These are phyloP conservation scores for Lolium multiflorum DNA, from an alignment of 176 grass and related monocot genomes.

Conservation along the genomic window DNA sequence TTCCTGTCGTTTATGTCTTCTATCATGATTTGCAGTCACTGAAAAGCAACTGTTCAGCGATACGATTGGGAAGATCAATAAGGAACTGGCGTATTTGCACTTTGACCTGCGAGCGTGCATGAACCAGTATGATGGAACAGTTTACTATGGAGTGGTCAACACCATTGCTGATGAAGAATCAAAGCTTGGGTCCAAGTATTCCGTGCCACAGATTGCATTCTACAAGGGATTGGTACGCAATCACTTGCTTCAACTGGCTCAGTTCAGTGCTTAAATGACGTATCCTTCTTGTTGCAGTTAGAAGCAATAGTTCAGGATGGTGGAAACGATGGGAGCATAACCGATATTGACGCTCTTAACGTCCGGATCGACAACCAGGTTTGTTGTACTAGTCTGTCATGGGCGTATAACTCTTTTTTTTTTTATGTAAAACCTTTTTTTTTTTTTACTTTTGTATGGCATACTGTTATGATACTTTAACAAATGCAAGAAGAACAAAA, in stretches of 20 bases:
- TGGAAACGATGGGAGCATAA: conserved; percentile 72
- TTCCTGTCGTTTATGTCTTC: conserved; percentile 14
- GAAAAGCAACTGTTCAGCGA: conserved; percentile 68
- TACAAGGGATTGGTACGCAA: conserved; percentile 89
- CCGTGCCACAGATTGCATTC: conserved; percentile 83
- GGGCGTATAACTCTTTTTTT: neutral
- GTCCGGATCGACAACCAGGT: conserved; percentile 81
- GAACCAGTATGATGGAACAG: conserved; percentile 77
- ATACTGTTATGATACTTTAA: neutral
- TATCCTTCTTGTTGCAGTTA: conserved; percentile 57
- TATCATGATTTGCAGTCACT: conserved; percentile 47
- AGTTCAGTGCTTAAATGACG: conserved; percentile 1
- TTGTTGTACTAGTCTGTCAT: conserved; percentile 18
- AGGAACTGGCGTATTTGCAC: conserved; percentile 71
- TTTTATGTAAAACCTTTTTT: neutral
- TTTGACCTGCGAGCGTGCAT: conserved; percentile 88
- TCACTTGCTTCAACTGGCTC: conserved; percentile 18
- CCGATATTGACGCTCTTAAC: conserved; percentile 68
- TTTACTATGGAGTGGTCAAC: conserved; percentile 86
- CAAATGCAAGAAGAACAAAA: neutral
- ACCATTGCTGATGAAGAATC: conserved; percentile 82
- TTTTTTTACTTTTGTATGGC: neutral
- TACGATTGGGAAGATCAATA: conserved; percentile 77
- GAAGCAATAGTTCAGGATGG: conserved; percentile 73
- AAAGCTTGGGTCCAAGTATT: conserved; percentile 89